Conservation (phyloP, 768 basidiomycete species). For the Termitomyces sp. region DNA sequence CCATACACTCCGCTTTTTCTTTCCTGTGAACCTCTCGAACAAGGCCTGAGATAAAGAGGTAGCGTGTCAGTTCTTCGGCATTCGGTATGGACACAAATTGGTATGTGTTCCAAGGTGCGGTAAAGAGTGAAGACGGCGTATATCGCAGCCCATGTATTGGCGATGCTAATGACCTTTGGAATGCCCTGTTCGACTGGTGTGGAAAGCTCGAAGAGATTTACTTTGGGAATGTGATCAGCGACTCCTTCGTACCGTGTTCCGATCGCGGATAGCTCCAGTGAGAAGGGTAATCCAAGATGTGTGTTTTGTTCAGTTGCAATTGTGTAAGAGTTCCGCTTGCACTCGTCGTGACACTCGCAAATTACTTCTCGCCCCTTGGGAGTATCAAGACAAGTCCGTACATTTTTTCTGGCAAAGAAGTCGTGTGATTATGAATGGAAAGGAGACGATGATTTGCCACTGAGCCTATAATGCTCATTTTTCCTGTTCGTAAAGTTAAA, state of each 20-base stretch:
- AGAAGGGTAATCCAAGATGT: conserved; percentile 17
- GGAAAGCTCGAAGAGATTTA: conserved; percentile 19
- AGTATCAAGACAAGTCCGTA: conserved; percentile 20
- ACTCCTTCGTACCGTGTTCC: conserved; percentile 23
- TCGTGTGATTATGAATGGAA: conserved; percentile 18
- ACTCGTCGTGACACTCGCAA: conserved; percentile 5
- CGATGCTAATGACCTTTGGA: conserved; percentile 16
- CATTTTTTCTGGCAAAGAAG: conserved; percentile 3
- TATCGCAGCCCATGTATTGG: conserved; percentile 34
- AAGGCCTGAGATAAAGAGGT: conserved; percentile 35
- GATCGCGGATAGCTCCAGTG: conserved; percentile 21
- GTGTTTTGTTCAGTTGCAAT: conserved; percentile 17
- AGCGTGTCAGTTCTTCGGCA: conserved; percentile 24
- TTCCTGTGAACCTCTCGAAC: conserved; percentile 15
- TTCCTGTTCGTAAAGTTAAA: background rate
- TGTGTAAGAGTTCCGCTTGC: conserved; percentile 11
- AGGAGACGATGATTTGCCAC: conserved; percentile 16
- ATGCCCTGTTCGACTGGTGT: conserved; percentile 14
- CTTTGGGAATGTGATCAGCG: conserved; percentile 24
- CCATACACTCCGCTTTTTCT: conserved; percentile 9
- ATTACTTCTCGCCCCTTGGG: conserved; percentile 21
- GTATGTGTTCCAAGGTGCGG: conserved; percentile 35
- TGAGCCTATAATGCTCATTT: background rate
- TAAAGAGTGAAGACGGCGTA: conserved; percentile 36
- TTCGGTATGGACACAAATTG: conserved; percentile 28